Evolutionary conservation across 257 asterid genomes (phyloP).

Genomic region (Petrea volubilis): DNA sequence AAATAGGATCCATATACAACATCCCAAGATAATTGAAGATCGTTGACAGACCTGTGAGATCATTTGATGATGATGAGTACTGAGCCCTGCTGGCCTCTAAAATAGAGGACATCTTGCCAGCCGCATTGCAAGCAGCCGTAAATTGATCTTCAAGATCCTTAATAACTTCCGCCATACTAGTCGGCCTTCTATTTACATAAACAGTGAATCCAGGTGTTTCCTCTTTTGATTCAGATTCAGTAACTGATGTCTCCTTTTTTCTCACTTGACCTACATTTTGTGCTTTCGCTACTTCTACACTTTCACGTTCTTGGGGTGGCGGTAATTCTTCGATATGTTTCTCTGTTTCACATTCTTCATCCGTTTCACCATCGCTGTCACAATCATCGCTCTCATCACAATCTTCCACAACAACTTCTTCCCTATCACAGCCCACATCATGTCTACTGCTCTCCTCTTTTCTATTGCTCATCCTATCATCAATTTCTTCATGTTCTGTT

Average conservation of each 20-base stretch:
- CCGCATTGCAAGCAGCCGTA: conserved; percentile 67
- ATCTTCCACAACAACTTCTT: conserved; percentile 78
- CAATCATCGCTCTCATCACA: conserved; percentile 45
- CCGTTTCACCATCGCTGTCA: conserved; percentile 43
- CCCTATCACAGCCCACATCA: conserved; percentile 37
- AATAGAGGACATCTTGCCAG: conserved; percentile 67
- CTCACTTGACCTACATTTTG: conserved; percentile 58
- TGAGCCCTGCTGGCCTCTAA: conserved; percentile 80
- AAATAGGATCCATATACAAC: not conserved
- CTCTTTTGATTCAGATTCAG: conserved; percentile 56
- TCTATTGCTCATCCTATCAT: conserved; percentile 27
- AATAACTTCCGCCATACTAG: conserved; percentile 89
- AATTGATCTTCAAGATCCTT: conserved; percentile 91
- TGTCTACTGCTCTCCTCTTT: conserved; percentile 40
- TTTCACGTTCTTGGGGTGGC: conserved; percentile 41
- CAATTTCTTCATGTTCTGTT: conserved; percentile 76
- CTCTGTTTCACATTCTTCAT: conserved; percentile 42
- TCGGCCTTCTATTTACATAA: conserved; percentile 78
- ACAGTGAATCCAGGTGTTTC: conserved; percentile 91
- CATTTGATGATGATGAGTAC: conserved; percentile 58
- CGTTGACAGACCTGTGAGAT: conserved; percentile 55
- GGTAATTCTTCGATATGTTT: conserved; percentile 31
- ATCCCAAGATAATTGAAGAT: conserved; percentile 1
- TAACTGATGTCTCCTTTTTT: conserved; percentile 58
- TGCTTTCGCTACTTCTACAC: conserved; percentile 53